Evolutionary conservation across 306 rosid species (phyloP), one percentile per base, ranked within the genome.

Genomic region (Gastrolobium villosum): DNA sequence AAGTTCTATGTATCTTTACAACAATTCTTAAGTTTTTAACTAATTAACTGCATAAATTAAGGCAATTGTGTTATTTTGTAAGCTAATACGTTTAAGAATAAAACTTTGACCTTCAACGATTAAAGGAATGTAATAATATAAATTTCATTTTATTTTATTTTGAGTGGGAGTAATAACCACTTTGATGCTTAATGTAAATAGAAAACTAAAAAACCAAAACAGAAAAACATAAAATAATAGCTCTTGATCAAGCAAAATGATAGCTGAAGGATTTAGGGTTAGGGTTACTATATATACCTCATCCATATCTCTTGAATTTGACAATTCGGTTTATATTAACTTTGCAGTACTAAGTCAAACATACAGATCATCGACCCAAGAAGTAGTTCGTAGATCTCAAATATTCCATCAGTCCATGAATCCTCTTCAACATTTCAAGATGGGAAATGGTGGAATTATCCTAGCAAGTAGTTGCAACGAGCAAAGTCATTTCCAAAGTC

Each of bases 401-500:
- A 31, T 73, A 39, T 39, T 30, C 2, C 70, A 82, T 54, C 82
- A 70, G 4, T 32, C 74, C 10, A 37, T 63, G 39, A 75, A 55
- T 15, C 43, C 74, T 57, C 81, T 54, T 15, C 88, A 60, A 20
- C 83, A 84, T 10, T 72, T 78, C 41, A 87, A 59, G 75, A 81
- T 81, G 82, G 88, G 73, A 43, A 81, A 84, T 56, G 86, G 84
- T 36, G 88, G 86, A 57, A 87, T 81, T 53, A 30, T 86, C 75
- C 80, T 86, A 9, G 41, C 77, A 34, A 75, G 65, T 56, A 62
- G 41, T 64, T 69, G n/a, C 80, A 71, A 85, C 15, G 53, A 74
- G 3, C 71, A 65, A 54, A 68, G 14, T 59, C 61, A 64, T 41
- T 53, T 70, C 41, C 85, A 57, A n/a, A 44, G 74, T 49, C 73